phyloP scores from a whole-genome alignment of 2,329 filamentous ascomycete genomes.

The Monosporascus cannonballus region DNA sequence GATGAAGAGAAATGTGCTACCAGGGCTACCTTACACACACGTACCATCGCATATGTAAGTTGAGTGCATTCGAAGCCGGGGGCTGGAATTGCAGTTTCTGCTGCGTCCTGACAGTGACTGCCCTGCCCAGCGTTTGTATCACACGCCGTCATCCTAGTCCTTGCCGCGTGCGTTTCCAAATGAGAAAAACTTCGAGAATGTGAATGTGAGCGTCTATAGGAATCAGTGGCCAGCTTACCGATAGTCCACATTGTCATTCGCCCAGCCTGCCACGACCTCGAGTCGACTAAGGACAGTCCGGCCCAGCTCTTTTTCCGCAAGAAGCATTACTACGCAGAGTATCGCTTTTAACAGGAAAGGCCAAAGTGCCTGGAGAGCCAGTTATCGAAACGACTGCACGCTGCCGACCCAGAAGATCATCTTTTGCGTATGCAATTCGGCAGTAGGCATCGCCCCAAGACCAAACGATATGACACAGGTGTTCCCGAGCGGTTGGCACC shows the following conservation, averaged over 20 bases:
- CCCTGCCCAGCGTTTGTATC: neutral
- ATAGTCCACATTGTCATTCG: too few species aligned
- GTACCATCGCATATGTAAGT: conserved; percentile 24
- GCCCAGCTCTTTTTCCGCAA: neutral
- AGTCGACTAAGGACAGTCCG: too few species aligned
- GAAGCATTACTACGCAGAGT: neutral
- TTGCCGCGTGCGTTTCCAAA: neutral
- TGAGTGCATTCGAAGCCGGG: neutral
- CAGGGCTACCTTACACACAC: conserved; percentile 24
- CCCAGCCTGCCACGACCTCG: too few species aligned
- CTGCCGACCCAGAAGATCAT: conserved; percentile 21
- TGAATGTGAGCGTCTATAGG: too few species aligned
- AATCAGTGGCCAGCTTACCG: too few species aligned
- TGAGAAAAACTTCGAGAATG: neutral
- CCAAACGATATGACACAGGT: conserved; percentile 9
- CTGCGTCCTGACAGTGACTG: neutral
- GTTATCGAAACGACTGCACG: conserved; percentile 11
- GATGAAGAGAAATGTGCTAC: conserved; percentile 27
- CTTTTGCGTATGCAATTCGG: conserved; percentile 21
- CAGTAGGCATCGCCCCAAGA: conserved; percentile 9
- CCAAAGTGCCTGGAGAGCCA: neutral
- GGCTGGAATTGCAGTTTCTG: neutral
- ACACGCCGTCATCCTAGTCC: neutral
- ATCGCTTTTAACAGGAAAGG: neutral
- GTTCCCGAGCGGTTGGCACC: conserved; percentile 11